Evolutionary conservation across 768 basidiomycete genomes (phyloP).

Genomic region (Lentinus tigrinus): DNA sequence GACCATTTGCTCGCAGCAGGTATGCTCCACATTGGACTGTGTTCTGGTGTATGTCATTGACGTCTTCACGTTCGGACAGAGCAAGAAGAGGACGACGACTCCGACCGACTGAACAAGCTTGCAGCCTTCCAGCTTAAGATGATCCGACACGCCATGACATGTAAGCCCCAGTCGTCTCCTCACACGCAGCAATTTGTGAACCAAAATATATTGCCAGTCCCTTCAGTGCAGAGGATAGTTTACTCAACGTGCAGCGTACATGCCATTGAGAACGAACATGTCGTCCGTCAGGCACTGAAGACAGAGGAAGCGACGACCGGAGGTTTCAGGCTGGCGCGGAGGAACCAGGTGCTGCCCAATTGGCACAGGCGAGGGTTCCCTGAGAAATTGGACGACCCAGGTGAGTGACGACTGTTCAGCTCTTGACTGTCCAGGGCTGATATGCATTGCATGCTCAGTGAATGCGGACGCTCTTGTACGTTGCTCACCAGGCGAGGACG

Average conservation of each 20-base stretch:
- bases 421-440: background rate
- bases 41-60: background rate
- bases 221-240: constrained; percentile 75
- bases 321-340: constrained; percentile 68
- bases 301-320: constrained; percentile 64
- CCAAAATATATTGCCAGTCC: constrained; percentile 49
- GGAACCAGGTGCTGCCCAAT: constrained; percentile 64
- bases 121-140: constrained; percentile 87
- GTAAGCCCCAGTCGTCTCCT: constrained; percentile 42
- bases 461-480: constrained; percentile 64
- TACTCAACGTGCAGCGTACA: constrained; percentile 99
- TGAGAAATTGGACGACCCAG: constrained; percentile 57
- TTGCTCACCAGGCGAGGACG: constrained; percentile 79
- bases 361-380: constrained; percentile 82
- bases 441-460: constrained; percentile 31
- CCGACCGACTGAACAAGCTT: constrained; percentile 78
- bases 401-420: constrained; percentile 32
- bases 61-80: constrained; percentile 35
- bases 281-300: constrained; percentile 71
- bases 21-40: constrained; percentile 26
- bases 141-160: constrained; percentile 94
- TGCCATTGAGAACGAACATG: constrained; percentile 89
- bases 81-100: constrained; percentile 54
- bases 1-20: constrained; percentile 82
- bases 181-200: background rate